A percentile compares a stretch with the other conserved stretches of the same genome.
These are phyloP conservation scores for Trichophyton rubrum DNA, from an alignment of 2,329 filamentous ascomycete genomes.

Conservation along the genomic window DNA sequence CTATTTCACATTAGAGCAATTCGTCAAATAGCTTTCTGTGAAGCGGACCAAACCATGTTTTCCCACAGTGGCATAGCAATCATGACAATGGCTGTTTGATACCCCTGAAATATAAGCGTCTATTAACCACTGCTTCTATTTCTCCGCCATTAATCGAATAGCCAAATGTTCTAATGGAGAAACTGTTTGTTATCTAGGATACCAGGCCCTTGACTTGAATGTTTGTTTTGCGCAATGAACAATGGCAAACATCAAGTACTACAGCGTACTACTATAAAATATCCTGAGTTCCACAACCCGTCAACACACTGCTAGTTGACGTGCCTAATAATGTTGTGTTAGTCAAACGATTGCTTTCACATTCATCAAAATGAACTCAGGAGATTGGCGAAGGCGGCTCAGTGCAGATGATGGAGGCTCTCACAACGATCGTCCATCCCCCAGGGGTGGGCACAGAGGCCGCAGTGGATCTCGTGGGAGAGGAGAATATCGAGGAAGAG, in stretches of 20 bases:
- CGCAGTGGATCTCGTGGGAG: not conserved
- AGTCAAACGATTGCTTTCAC: not conserved
- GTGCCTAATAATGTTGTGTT: not conserved
- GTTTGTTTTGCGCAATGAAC: not conserved
- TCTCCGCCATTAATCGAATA: too few relatives aligned
- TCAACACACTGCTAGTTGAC: not conserved
- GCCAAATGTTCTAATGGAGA: not conserved
- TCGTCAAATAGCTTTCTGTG: too few relatives aligned
- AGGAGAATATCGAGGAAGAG: conserved; percentile 16
- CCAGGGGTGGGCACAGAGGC: not conserved
- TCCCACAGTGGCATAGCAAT: too few relatives aligned
- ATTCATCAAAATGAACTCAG: not conserved
- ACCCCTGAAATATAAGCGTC: too few relatives aligned
- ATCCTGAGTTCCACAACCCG: not conserved
- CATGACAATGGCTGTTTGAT: too few relatives aligned
- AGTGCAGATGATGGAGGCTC: not conserved
- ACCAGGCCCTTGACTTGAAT: not conserved
- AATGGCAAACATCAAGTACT: not conserved
- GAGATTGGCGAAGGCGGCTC: not conserved
- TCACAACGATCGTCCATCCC: not conserved
- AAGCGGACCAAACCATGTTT: too few relatives aligned
- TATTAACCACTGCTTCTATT: too few relatives aligned
- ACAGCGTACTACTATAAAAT: not conserved
- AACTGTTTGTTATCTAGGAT: not conserved
- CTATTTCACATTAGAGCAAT: too few relatives aligned